Evolutionary conservation across 495 filamentous ascomycete genomes (phyloP), one percentile per base, ranked within the genome.

Genomic region (Xylaria flabelliformis): DNA sequence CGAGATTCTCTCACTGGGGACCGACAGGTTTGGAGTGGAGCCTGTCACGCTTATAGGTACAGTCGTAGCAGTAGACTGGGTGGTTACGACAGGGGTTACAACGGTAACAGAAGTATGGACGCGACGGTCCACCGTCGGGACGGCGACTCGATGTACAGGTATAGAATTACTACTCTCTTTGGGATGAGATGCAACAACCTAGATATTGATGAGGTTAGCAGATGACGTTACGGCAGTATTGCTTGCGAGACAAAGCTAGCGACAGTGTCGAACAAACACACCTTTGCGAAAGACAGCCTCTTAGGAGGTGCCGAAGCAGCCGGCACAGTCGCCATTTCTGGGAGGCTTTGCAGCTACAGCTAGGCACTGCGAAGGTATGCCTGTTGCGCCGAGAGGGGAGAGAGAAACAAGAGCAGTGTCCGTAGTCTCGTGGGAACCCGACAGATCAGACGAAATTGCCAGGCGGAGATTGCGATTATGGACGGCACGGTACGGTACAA

Each of bases 271-370:
- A 50, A 34, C 17, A n/a, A 21, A 80, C 83, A 62, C 82, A 89
- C 90, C 84, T 89, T 90, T 76, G 87, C 87, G 77, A 88, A 88
- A 29, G 87, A 86, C 74, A 85, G 75, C 76, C 84, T 86, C 70
- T 81, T 82, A 62, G 78, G 76, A 63, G 83, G 77, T 62, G 82
- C 86, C 75, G 81, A 76, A 61, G 81, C 68, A 72, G 80, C 74
- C 55, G 78, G 80, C 36, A 77, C 77, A 53, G 82, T 83, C 72
- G 81, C 80, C 82, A 85, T 85, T 26, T 42, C 39, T 64, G 61
- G 39, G 21, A 34, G 65, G 64, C 19, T 51, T 62, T 65, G 64
- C 71, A 21, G 68, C 61, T 73, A 73, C 69, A 36, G 63, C 71
- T 72, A 61, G 36, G 68, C 19, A 24, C 53, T 50, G 15, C 5